Conservation (phyloP, 1,139 yeast genomes). For the Barnettozyma hawaiiensis region DNA sequence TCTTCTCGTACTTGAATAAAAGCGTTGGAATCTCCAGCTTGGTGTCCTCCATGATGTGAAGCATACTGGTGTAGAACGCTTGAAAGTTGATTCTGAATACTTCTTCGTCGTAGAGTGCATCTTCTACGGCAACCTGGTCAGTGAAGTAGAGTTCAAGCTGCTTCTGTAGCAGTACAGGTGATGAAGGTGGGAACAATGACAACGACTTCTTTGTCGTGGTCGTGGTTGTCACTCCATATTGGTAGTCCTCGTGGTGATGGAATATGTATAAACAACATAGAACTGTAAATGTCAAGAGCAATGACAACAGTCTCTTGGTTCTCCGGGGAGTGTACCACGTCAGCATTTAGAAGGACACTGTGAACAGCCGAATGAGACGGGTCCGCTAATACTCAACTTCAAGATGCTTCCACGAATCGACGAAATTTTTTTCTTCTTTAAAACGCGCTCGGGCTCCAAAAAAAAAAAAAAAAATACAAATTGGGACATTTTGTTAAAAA, state of each 20-base stretch:
- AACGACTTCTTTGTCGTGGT: not conserved
- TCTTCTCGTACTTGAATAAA: not conserved
- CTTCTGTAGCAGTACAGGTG: not conserved
- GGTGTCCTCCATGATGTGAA: slow-evolving; percentile 1
- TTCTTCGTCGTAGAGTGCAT: not conserved
- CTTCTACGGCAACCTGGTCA: not conserved
- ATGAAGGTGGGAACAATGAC: not conserved
- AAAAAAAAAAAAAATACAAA: too few relatives aligned
- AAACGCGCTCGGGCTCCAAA: not conserved
- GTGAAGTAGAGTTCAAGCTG: not conserved
- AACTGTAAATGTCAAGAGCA: not conserved
- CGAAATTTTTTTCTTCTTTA: not conserved
- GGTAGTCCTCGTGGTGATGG: not conserved
- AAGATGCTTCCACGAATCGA: not conserved
- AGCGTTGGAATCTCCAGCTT: not conserved
- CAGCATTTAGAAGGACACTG: not conserved
- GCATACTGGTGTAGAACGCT: slow-evolving; percentile 1
- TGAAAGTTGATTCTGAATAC: slow-evolving; percentile 1
- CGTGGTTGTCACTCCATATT: too few relatives aligned
- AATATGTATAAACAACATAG: not conserved
- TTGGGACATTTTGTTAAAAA: too few relatives aligned
- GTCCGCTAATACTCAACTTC: not conserved
- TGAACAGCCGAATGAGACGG: not conserved
- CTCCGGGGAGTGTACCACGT: not conserved
- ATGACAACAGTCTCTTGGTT: not conserved